phyloP scores from a whole-genome alignment of 2,329 filamentous ascomycete species.

The Ophiosphaerella narmari region DNA sequence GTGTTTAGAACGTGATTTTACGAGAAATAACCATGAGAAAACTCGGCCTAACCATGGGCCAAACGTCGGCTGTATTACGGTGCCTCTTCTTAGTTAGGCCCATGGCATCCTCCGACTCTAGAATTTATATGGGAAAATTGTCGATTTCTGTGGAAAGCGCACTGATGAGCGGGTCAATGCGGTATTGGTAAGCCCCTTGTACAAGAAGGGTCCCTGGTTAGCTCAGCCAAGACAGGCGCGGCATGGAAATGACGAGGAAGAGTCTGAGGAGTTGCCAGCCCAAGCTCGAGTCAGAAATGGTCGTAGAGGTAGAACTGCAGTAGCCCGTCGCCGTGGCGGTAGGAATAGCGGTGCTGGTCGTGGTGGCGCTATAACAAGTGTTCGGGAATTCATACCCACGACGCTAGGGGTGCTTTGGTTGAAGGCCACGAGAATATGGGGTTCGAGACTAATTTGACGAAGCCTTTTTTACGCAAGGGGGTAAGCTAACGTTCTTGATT shows the following conservation, averaged over 20 bases:
- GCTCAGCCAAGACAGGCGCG: slow-evolving; percentile 47
- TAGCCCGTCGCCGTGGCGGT: slow-evolving; percentile 46
- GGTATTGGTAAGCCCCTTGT: too few relatives aligned
- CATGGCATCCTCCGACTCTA: too few relatives aligned
- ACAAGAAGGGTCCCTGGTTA: too few relatives aligned
- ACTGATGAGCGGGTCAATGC: too few relatives aligned
- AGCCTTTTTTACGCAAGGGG: slow-evolving; percentile 94
- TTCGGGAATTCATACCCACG: slow-evolving; percentile 91
- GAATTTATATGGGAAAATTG: too few relatives aligned
- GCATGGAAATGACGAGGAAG: slow-evolving; percentile 42
- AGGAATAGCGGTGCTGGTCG: slow-evolving; percentile 40
- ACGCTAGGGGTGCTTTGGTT: slow-evolving; percentile 92
- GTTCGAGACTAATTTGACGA: slow-evolving; percentile 88
- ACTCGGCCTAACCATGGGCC: too few relatives aligned
- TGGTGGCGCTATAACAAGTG: slow-evolving; percentile 33
- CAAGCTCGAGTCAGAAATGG: slow-evolving; percentile 33
- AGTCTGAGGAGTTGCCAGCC: slow-evolving; percentile 49
- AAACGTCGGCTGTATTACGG: too few relatives aligned
- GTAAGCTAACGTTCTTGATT: slow-evolving; percentile 34
- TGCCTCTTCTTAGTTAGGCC: too few relatives aligned
- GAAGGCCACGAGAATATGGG: slow-evolving; percentile 95
- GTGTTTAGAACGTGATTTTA: too few relatives aligned
- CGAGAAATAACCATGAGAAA: too few relatives aligned
- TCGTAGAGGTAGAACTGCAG: slow-evolving; percentile 54
- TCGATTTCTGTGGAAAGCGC: too few relatives aligned